phyloP scores from a whole-genome alignment of 139 green algal species.

The Asterochloris sp. region DNA sequence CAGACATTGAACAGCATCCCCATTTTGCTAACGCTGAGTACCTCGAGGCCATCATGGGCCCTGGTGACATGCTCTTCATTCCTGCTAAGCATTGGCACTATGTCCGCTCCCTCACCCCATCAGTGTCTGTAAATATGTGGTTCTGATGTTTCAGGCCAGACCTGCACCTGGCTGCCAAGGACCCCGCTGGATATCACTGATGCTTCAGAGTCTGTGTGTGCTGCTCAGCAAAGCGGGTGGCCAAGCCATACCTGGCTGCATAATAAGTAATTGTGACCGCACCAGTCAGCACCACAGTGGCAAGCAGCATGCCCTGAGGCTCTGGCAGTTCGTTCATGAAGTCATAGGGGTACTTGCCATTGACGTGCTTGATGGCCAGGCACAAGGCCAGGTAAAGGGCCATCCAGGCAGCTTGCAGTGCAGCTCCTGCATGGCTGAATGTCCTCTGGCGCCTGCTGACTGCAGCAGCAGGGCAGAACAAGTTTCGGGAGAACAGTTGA shows the following conservation, averaged over 20 bases:
- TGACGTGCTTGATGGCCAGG: conserved; percentile 4
- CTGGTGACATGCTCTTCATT: conserved; percentile 87
- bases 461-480: neutral
- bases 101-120: conserved; percentile 58
- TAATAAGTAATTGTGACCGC: too few relatives aligned
- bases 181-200: too few relatives aligned
- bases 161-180: too few relatives aligned
- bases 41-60: conserved; percentile 63
- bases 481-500: neutral
- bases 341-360: conserved; percentile 6
- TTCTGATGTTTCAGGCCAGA: conserved; percentile 27
- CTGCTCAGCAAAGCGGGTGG: too few relatives aligned
- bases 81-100: conserved; percentile 88
- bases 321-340: neutral
- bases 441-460: neutral
- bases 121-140: conserved; percentile 85
- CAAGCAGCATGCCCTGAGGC: too few relatives aligned
- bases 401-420: neutral
- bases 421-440: too few relatives aligned
- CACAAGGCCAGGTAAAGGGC: neutral
- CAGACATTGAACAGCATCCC: conserved; percentile 37
- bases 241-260: too few relatives aligned
- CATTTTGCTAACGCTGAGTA: conserved; percentile 36
- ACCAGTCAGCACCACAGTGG: too few relatives aligned
- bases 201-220: too few relatives aligned